These are phyloP conservation scores for Penicillium desertorum DNA, from an alignment of 495 filamentous ascomycete species.

Conservation along the genomic window DNA sequence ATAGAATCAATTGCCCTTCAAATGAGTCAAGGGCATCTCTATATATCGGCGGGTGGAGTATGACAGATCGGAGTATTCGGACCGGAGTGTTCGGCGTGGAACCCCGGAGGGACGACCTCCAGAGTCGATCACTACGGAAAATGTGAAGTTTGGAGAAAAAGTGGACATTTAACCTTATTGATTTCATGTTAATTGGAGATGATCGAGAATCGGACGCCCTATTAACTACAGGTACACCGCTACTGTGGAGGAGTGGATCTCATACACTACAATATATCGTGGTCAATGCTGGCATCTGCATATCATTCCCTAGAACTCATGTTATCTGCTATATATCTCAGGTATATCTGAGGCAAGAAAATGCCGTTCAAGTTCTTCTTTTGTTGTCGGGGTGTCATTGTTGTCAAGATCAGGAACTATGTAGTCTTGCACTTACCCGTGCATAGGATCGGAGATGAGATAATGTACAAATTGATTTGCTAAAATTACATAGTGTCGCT, in stretches of 20 bases:
- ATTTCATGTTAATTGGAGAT: not conserved
- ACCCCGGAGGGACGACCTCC: not conserved
- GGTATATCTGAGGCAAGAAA: not conserved
- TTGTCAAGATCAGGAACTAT: no score
- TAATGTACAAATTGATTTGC: conserved; percentile 9
- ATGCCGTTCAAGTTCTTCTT: not conserved
- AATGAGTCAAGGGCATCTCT: conserved; percentile 9
- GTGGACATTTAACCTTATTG: not conserved
- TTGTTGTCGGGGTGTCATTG: no score
- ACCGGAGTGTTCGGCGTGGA: conserved; percentile 14
- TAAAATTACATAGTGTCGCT: conserved; percentile 8
- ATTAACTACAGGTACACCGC: not conserved
- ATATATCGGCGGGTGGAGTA: not conserved
- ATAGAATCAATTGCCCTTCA: not conserved
- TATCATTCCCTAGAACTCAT: not conserved
- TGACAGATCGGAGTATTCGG: conserved; percentile 13
- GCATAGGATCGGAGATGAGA: conserved; percentile 2
- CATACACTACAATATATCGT: not conserved
- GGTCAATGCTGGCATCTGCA: no score
- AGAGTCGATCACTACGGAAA: not conserved
- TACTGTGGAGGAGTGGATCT: not conserved
- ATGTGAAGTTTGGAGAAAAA: not conserved
- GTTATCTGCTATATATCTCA: not conserved
- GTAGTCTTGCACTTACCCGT: not conserved
- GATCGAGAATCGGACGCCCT: not conserved